Evolutionary conservation across 495 filamentous ascomycete genomes (phyloP).

Genomic region (Darksidea phi): DNA sequence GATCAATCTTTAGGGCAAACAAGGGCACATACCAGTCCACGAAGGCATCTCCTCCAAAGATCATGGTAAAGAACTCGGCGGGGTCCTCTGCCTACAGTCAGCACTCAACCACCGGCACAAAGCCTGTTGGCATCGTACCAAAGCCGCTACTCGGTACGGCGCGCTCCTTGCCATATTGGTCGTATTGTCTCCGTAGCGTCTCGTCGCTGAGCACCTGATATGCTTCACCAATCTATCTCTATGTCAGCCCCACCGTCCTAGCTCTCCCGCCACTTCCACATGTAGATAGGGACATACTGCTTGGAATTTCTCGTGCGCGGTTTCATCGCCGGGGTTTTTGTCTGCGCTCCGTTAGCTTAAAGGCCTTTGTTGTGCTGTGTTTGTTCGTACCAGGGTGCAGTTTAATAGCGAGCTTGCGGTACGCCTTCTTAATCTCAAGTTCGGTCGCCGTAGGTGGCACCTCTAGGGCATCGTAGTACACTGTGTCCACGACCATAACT

Average conservation of each 20-base stretch:
- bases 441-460: conserved; percentile 87
- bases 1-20: too few species aligned
- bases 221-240: conserved; percentile 80
- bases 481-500: conserved; percentile 46
- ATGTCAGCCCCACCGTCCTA: conserved; percentile 5
- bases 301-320: conserved; percentile 92
- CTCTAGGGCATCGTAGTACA: conserved; percentile 78
- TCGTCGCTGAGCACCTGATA: conserved; percentile 93
- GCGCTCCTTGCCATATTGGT: conserved; percentile 92
- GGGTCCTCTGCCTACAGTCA: conserved; percentile 68
- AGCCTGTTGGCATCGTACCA: conserved; percentile 49
- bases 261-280: background rate
- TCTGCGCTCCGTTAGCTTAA: conserved; percentile 52
- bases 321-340: conserved; percentile 96
- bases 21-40: conserved; percentile 50
- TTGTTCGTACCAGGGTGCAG: conserved; percentile 61
- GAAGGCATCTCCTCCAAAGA: conserved; percentile 97
- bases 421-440: conserved; percentile 99
- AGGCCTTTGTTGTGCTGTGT: background rate
- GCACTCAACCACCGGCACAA: background rate
- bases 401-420: conserved; percentile 87
- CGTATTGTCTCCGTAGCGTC: conserved; percentile 85
- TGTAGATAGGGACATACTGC: conserved; percentile 49
- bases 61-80: conserved; percentile 96
- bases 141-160: conserved; percentile 87